phyloP scores from a whole-genome alignment of 192 early-diverging fungal genomes.

The Diversispora eburnea region DNA sequence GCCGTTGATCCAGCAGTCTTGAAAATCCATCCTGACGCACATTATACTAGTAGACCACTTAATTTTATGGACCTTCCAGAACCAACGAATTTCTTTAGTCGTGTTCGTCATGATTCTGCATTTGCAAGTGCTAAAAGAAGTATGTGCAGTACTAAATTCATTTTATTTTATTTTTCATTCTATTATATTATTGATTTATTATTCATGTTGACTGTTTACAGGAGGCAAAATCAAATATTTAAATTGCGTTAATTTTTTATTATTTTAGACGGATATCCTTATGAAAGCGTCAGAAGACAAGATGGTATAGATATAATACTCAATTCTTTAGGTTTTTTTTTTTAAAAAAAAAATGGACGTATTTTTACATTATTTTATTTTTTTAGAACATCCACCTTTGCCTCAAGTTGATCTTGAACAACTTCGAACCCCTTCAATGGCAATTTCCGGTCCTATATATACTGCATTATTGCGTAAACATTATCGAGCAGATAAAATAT shows the following conservation, averaged over 20 bases:
- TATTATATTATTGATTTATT: not conserved
- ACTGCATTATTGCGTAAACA: not conserved
- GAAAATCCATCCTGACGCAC: not conserved
- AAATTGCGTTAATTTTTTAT: too few relatives aligned
- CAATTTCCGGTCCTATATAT: not conserved
- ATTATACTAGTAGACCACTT: not conserved
- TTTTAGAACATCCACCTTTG: not conserved
- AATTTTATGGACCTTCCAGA: constrained; percentile 15
- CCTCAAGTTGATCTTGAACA: constrained; percentile 2
- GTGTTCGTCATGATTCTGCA: constrained; percentile 3
- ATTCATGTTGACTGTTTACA: not conserved
- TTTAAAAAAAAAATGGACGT: not conserved
- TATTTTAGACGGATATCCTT: too few relatives aligned
- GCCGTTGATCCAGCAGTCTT: not conserved
- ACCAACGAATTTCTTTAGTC: constrained; percentile 2
- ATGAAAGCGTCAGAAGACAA: too few relatives aligned
- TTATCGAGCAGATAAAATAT: not conserved
- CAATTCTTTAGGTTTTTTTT: not conserved
- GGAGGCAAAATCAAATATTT: too few relatives aligned
- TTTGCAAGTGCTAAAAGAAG: not conserved
- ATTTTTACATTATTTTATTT: not conserved
- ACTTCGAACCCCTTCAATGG: constrained; percentile 1
- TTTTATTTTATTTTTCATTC: not conserved
- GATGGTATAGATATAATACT: too few relatives aligned
- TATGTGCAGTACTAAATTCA: not conserved